A percentile compares a stretch with the other conserved stretches of the same genome.
phyloP scores from a whole-genome alignment of 805 yeast genomes.

The Lipomyces sp. region DNA sequence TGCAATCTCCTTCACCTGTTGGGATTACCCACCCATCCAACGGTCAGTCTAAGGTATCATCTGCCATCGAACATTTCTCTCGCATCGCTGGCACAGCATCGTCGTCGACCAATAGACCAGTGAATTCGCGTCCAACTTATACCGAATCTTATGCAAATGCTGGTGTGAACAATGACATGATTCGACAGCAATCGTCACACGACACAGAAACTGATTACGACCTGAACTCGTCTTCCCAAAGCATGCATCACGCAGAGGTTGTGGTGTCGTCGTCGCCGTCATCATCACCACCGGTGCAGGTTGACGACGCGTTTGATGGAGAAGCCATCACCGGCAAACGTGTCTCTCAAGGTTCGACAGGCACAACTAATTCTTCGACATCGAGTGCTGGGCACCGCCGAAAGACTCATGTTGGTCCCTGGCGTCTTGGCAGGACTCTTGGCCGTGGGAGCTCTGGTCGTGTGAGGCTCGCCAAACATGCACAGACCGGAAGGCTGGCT shows the following conservation, averaged over 20 bases:
- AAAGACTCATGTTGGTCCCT: constrained; percentile 82
- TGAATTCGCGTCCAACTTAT: constrained; percentile 17
- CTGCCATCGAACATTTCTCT: constrained; percentile 33
- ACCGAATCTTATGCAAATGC: constrained; percentile 15
- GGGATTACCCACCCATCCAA: constrained; percentile 11
- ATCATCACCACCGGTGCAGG: constrained; percentile 42
- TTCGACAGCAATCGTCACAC: not conserved
- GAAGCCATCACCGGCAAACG: constrained; percentile 52
- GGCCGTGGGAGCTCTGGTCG: constrained; percentile 98
- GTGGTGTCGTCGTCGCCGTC: constrained; percentile 27
- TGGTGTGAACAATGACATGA: not conserved
- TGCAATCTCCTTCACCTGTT: constrained; percentile 10
- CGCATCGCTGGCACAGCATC: constrained; percentile 14
- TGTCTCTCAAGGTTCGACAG: constrained; percentile 52
- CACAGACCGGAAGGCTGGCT: constrained; percentile 82
- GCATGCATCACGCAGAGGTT: not conserved
- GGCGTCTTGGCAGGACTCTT: constrained; percentile 92
- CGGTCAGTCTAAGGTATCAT: constrained; percentile 28
- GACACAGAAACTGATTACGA: not conserved
- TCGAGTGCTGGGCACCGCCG: constrained; percentile 51
- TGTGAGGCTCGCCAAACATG: constrained; percentile 88
- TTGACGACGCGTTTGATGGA: constrained; percentile 42
- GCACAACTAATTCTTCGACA: constrained; percentile 49
- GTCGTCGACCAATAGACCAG: constrained; percentile 1
- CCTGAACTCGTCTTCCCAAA: constrained; percentile 6